Evolutionary conservation across 192 early-diverging fungal species (phyloP).

Genomic region (Piromyces finnis): DNA sequence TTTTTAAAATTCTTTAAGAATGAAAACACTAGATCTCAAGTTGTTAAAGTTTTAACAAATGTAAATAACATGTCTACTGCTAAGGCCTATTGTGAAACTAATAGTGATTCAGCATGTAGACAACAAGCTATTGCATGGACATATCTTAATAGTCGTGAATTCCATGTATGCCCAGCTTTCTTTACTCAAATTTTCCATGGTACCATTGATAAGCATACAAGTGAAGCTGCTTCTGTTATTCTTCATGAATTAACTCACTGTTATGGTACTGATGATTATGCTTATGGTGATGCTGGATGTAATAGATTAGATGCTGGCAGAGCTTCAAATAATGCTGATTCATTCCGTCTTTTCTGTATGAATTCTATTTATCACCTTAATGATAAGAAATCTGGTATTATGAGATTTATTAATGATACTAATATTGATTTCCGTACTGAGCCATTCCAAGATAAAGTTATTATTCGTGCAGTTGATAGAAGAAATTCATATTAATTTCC

Average conservation of each 20-base stretch:
- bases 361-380: neutral
- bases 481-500: too few relatives aligned
- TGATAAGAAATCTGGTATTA: neutral
- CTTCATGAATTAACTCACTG: neutral
- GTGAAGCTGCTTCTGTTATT: neutral
- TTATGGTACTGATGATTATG: neutral
- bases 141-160: neutral
- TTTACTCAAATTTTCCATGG: neutral
- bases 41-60: neutral
- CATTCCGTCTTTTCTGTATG: neutral
- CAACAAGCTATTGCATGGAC: neutral
- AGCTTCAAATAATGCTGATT: neutral
- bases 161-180: neutral
- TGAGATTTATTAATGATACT: neutral
- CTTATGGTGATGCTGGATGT: neutral
- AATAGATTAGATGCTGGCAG: neutral
- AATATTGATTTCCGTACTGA: neutral
- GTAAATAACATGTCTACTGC: neutral
- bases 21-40: neutral
- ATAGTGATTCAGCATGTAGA: neutral
- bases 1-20: neutral
- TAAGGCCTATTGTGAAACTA: neutral
- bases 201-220: neutral
- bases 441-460: neutral
- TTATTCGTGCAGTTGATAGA: neutral